phyloP scores from a whole-genome alignment of 75 land plant species.

The Sequoiadendron giganteum region DNA sequence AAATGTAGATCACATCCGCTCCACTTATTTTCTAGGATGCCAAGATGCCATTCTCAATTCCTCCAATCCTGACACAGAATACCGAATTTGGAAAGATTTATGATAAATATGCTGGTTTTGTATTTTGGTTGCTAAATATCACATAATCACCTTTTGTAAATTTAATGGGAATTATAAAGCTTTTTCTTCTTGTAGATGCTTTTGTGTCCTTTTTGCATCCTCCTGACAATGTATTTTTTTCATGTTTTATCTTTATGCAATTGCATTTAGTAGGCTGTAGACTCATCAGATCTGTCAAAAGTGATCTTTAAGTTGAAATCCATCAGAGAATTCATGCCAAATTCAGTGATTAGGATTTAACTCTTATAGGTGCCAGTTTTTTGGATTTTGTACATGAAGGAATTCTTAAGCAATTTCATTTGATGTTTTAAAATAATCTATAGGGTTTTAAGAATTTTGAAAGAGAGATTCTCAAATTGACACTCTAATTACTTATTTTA shows the following conservation, averaged over 20 bases:
- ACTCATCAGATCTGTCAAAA: background rate
- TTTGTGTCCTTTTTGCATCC: background rate
- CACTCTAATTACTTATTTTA: background rate
- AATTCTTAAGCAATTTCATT: background rate
- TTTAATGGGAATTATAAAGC: background rate
- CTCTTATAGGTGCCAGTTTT: background rate
- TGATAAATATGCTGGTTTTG: constrained; percentile 13
- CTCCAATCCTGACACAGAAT: constrained; percentile 24
- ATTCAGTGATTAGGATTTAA: background rate
- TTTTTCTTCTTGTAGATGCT: background rate
- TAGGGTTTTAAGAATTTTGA: background rate
- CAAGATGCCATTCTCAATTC: constrained; percentile 20
- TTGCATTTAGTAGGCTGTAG: background rate
- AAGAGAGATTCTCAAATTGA: background rate
- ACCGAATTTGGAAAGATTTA: constrained; percentile 33
- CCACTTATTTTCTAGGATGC: constrained; percentile 39
- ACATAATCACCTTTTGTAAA: background rate
- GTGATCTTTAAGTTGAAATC: background rate
- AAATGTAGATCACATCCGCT: constrained; percentile 18
- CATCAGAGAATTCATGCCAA: background rate
- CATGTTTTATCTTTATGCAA: background rate
- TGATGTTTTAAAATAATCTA: background rate
- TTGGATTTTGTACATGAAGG: background rate
- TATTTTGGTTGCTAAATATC: background rate
- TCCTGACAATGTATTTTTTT: background rate